Evolutionary conservation across 768 basidiomycete genomes (phyloP).

Genomic region (Rhodotorula graminis): DNA sequence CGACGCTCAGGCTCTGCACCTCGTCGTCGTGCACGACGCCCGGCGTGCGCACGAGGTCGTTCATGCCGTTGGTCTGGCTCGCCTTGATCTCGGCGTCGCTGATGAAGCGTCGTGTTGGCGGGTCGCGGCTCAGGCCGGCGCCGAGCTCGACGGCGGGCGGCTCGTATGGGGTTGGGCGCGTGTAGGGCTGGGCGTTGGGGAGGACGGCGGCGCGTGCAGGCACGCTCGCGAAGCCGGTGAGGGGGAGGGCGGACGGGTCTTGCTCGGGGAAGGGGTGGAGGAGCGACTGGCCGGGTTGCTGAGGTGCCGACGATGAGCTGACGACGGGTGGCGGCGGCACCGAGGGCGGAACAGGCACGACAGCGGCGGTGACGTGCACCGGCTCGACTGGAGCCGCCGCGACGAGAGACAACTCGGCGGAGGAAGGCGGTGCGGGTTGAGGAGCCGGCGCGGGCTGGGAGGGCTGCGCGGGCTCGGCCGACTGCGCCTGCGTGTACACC

Average conservation of each 20-base stretch:
- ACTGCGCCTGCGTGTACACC: constrained; percentile 8
- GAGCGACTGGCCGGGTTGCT: background rate
- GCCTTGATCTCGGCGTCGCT: constrained; percentile 3
- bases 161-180: constrained; percentile 6
- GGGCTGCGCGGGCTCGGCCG: background rate
- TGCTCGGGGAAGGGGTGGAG: constrained; percentile 29
- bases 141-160: background rate
- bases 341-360: background rate
- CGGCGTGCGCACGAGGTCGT: constrained; percentile 1
- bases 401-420: too few species aligned
- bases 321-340: background rate
- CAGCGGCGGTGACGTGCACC: too few species aligned
- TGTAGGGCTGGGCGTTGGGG: constrained; percentile 23
- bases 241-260: constrained; percentile 11
- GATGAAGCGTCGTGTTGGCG: constrained; percentile 16
- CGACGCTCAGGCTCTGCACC: constrained; percentile 10
- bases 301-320: background rate
- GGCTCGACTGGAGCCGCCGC: background rate
- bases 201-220: constrained; percentile 22
- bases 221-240: constrained; percentile 24
- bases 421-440: background rate
- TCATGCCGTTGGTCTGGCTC: background rate
- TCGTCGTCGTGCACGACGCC: constrained; percentile 25
- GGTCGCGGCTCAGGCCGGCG: constrained; percentile 17
- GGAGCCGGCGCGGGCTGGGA: background rate